Evolutionary conservation across 2,329 filamentous ascomycete species (phyloP).

Genomic region (Sporothrix pallida): DNA sequence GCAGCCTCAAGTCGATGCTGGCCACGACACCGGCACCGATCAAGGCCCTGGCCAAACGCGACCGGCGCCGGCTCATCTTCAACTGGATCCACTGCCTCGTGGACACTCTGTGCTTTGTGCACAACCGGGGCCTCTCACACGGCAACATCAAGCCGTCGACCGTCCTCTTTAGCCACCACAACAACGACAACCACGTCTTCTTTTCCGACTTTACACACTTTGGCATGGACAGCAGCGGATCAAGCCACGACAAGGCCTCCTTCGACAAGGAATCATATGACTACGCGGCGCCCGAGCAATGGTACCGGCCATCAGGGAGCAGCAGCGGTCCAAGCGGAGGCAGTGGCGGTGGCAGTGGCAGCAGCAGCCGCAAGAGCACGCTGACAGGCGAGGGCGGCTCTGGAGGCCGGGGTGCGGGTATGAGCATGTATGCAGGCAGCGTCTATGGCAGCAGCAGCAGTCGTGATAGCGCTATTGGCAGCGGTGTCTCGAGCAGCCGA

Average conservation of each 20-base stretch:
- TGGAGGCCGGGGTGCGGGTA: slow-evolving; percentile 38
- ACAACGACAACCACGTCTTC: slow-evolving; percentile 68
- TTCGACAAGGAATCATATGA: slow-evolving; percentile 74
- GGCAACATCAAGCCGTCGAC: slow-evolving; percentile 74
- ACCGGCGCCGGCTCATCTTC: slow-evolving; percentile 64
- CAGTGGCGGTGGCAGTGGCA: slow-evolving; percentile 44
- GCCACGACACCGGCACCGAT: slow-evolving; percentile 66
- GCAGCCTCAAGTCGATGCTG: slow-evolving; percentile 70
- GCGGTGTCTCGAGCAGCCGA: not conserved
- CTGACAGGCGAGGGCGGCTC: slow-evolving; percentile 31
- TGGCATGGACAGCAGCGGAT: slow-evolving; percentile 48
- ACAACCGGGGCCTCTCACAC: slow-evolving; percentile 68
- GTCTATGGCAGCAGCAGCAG: slow-evolving; percentile 46
- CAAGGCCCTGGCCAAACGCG: slow-evolving; percentile 65
- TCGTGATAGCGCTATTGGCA: not conserved
- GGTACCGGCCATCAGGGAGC: slow-evolving; percentile 53
- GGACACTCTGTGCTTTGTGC: slow-evolving; percentile 71
- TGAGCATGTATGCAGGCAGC: slow-evolving; percentile 43
- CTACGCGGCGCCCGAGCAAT: slow-evolving; percentile 73
- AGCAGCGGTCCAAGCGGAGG: slow-evolving; percentile 37
- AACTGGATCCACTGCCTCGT: slow-evolving; percentile 78
- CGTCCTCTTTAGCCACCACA: slow-evolving; percentile 60
- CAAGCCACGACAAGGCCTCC: slow-evolving; percentile 49
- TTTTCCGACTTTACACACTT: slow-evolving; percentile 66
- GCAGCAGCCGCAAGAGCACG: slow-evolving; percentile 37